These are phyloP conservation scores for Erythrobasidium yunnanense DNA, from an alignment of 768 basidiomycete species.

Conservation along the genomic window DNA sequence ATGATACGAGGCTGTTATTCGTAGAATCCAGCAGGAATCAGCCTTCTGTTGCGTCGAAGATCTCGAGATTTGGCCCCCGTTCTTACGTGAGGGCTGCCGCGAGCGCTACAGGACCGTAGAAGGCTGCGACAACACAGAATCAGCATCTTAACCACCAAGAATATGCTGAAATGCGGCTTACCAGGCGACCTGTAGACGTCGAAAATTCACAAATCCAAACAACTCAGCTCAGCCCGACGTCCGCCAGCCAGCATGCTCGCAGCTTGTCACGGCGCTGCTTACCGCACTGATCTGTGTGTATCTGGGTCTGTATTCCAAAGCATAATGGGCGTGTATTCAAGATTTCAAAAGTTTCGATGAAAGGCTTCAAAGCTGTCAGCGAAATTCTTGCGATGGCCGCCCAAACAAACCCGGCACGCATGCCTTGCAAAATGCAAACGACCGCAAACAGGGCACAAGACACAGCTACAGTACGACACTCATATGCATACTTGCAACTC, in stretches of 20 bases:
- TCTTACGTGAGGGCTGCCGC: constrained; percentile 10
- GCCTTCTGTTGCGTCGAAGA: neutral
- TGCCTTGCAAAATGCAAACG: too few relatives aligned
- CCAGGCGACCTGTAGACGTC: constrained; percentile 1
- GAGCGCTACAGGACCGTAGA: constrained; percentile 17
- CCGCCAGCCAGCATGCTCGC: neutral
- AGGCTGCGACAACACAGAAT: neutral
- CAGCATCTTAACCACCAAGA: neutral
- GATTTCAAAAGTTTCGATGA: too few relatives aligned
- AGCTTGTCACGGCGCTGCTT: neutral
- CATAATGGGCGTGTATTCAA: constrained; percentile 3
- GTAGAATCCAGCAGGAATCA: neutral
- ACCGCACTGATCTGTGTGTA: constrained; percentile 18
- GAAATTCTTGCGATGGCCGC: too few relatives aligned
- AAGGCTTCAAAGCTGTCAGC: too few relatives aligned
- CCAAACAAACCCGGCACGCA: too few relatives aligned
- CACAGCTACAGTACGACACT: too few relatives aligned
- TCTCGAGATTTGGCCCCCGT: neutral
- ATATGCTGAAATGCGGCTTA: neutral
- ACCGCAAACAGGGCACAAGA: too few relatives aligned
- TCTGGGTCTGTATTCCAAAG: constrained; percentile 24
- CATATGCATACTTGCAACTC: too few relatives aligned
- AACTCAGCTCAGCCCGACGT: neutral
- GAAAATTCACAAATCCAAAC: neutral
- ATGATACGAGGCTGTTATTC: neutral